A percentile compares a stretch with the other conserved stretches of the same genome.
These are phyloP conservation scores for Domatiomyces globalis DNA, from an alignment of 2,329 filamentous ascomycete genomes.

Conservation along the genomic window DNA sequence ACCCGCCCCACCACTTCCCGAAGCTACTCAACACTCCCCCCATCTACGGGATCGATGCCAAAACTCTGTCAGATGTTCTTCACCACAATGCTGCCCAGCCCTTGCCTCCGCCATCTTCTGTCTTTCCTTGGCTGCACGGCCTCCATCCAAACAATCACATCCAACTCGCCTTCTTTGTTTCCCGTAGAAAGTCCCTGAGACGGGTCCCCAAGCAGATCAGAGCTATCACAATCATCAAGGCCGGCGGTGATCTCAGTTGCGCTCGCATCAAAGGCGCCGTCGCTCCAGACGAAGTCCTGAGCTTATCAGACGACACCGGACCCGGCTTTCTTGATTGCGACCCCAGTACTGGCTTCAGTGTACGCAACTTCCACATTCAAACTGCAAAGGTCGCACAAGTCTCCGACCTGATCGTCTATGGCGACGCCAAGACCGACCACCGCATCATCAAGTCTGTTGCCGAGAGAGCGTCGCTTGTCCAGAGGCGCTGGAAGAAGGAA, in stretches of 20 bases:
- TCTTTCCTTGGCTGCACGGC: slow-evolving; percentile 95
- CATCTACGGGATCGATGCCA: slow-evolving; percentile 60
- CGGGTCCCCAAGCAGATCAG: slow-evolving; percentile 64
- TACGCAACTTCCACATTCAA: slow-evolving; percentile 96
- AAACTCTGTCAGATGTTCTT: slow-evolving; percentile 55
- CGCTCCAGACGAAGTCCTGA: slow-evolving; percentile 64
- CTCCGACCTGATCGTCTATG: slow-evolving; percentile 88
- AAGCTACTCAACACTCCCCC: slow-evolving; percentile 42
- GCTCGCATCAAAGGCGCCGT: slow-evolving; percentile 79
- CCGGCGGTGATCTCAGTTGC: slow-evolving; percentile 60
- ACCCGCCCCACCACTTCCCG: slow-evolving; percentile 54
- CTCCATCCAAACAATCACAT: slow-evolving; percentile 77
- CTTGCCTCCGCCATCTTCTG: slow-evolving; percentile 66
- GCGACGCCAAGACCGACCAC: slow-evolving; percentile 50
- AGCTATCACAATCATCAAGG: slow-evolving; percentile 74
- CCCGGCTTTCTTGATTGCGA: slow-evolving; percentile 68
- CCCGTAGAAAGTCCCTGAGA: slow-evolving; percentile 55
- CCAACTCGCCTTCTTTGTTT: slow-evolving; percentile 78
- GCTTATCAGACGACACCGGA: slow-evolving; percentile 32
- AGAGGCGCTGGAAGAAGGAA: slow-evolving; percentile 57
- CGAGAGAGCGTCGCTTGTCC: slow-evolving; percentile 55
- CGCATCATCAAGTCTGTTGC: slow-evolving; percentile 53
- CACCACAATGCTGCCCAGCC: slow-evolving; percentile 65
- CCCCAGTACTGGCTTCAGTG: slow-evolving; percentile 79
- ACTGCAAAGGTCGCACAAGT: slow-evolving; percentile 72